Evolutionary conservation across 1,284 basidiomycete genomes (phyloP), one percentile per base, ranked within the genome.

Genomic region (Fomitopsis schrenkii): DNA sequence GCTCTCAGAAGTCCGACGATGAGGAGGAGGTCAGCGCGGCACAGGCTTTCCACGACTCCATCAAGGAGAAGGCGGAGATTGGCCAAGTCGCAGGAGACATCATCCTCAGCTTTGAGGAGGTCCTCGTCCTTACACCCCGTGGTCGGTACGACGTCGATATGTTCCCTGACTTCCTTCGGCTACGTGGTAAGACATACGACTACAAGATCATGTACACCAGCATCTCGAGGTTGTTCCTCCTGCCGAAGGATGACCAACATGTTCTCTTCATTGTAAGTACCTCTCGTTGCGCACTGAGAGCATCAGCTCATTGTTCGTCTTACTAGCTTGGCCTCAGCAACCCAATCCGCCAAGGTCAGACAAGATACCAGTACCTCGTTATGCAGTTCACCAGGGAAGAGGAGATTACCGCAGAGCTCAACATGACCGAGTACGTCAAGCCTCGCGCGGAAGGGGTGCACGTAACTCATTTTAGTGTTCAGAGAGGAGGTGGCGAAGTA

Each of bases 111-210:
- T 98, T 99, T 71, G 94, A 96, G 71, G 97, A 99, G 68, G 91
- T 98, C 17, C 86, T 97, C n/a, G 93, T 99, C 5, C 83, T 97
- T 58, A 99, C 97, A 0, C 97, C 97, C 26, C 86, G 95, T 81
- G 97, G 97, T 60, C 90, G 95, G 62, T 98, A 97, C 76, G 96
- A 98, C 69, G 90, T 99, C 75, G 97, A 99, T 77, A 96, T 99
- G 89, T 98, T 95, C 82, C 87, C 89, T 45, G 92, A 94, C 54
- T 98, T 97, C 77, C 76, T 99, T 70, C 90, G 97, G 46, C 79
- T 99, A 36, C 90, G 96, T 45, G 97, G 97, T 63, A 98, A 98
- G 79, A 98, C 95, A 2, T 99, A 99, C 78, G 97, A 99, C 77
- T 99, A 99, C 84, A 97, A 98, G 77, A 94, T 99, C 62, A 83